phyloP scores from a whole-genome alignment of 345 rosid species.

The Triadica sebifera region DNA sequence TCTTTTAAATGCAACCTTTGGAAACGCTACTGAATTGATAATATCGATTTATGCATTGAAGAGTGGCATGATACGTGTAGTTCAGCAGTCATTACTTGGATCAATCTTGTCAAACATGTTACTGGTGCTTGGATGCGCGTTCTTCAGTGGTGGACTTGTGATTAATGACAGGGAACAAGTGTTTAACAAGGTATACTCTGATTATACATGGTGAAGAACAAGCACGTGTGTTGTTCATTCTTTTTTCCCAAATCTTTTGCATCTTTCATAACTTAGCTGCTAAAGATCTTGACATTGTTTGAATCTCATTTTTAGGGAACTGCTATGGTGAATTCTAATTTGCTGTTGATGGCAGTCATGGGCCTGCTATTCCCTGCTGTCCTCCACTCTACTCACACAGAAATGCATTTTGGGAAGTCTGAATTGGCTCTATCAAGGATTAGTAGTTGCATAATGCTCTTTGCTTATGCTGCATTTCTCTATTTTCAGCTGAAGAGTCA shows the following conservation, averaged over 20 bases:
- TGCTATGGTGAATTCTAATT: slow-evolving; percentile 43
- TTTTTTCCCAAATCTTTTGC: neutral
- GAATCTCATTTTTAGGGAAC: slow-evolving; percentile 37
- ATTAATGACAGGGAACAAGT: slow-evolving; percentile 38
- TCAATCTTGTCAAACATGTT: slow-evolving; percentile 57
- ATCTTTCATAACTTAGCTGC: neutral
- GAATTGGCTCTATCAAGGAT: slow-evolving; percentile 54
- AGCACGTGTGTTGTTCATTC: neutral
- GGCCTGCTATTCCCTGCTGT: slow-evolving; percentile 46
- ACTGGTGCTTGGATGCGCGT: slow-evolving; percentile 55
- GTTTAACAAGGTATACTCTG: slow-evolving; percentile 37
- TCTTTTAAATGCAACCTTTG: slow-evolving; percentile 50
- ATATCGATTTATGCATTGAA: slow-evolving; percentile 47
- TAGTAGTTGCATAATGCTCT: slow-evolving; percentile 52
- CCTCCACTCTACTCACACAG: slow-evolving; percentile 47
- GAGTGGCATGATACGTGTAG: slow-evolving; percentile 46
- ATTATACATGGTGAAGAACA: too few relatives aligned
- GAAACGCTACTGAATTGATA: slow-evolving; percentile 54
- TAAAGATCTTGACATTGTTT: neutral
- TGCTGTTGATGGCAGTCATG: slow-evolving; percentile 35
- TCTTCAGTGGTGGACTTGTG: slow-evolving; percentile 51
- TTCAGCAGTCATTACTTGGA: slow-evolving; percentile 53
- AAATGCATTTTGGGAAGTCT: slow-evolving; percentile 50
- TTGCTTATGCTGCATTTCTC: slow-evolving; percentile 45
- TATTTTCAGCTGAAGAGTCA: slow-evolving; percentile 48